These are phyloP conservation scores for Yarrowia bubula DNA, from an alignment of 805 yeast genomes.

Conservation along the genomic window DNA sequence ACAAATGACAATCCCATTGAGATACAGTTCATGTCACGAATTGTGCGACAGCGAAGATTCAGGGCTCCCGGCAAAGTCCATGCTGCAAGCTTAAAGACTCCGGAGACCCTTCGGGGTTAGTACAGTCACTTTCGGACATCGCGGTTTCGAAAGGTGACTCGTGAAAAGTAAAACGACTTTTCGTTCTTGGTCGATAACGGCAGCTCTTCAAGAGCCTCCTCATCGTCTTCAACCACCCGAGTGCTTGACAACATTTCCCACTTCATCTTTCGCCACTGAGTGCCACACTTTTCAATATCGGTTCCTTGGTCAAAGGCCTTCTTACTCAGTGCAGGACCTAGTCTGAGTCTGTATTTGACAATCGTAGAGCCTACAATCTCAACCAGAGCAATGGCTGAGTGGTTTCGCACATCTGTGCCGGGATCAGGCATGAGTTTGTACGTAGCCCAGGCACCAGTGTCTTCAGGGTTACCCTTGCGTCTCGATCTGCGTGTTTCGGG, in stretches of 20 bases:
- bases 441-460: slow-evolving; percentile 14
- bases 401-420: not conserved
- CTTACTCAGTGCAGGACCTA: slow-evolving; percentile 7
- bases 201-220: slow-evolving; percentile 7
- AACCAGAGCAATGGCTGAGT: not conserved
- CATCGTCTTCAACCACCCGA: not conserved
- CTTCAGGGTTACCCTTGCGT: slow-evolving; percentile 6
- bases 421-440: slow-evolving; percentile 1
- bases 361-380: not conserved
- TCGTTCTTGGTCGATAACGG: slow-evolving; percentile 60
- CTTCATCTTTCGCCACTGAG: slow-evolving; percentile 18
- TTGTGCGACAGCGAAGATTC: too few species aligned
- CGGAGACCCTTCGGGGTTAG: too few species aligned
- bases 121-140: not conserved
- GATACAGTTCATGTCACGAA: too few species aligned
- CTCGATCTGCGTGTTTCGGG: slow-evolving; percentile 3
- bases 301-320: not conserved
- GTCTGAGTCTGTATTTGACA: not conserved
- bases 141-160: slow-evolving; percentile 11
- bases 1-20: too few species aligned
- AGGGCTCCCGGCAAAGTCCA: too few species aligned
- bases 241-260: slow-evolving; percentile 1
- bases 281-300: slow-evolving; percentile 1
- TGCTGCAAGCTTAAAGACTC: too few species aligned
- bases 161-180: slow-evolving; percentile 72